Evolutionary conservation across 2,329 filamentous ascomycete species (phyloP).

Genomic region (Ophiostoma sp.): DNA sequence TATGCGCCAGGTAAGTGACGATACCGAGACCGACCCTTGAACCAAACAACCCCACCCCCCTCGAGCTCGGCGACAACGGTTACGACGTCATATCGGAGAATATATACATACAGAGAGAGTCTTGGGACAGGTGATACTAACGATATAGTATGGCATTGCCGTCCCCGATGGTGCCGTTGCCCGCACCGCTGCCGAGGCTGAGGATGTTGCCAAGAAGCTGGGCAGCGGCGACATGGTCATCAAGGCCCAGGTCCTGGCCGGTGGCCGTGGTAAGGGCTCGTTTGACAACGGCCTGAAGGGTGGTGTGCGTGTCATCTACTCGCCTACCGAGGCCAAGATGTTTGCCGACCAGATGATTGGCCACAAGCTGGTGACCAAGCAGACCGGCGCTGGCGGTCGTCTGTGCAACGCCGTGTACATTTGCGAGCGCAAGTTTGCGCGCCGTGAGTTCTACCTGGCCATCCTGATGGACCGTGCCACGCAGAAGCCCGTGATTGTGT

Average conservation of each 20-base stretch:
- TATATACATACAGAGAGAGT: not conserved
- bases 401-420: slow-evolving; percentile 98
- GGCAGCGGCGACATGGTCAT: slow-evolving; percentile 97
- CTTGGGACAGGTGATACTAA: not conserved
- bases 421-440: slow-evolving; percentile 98
- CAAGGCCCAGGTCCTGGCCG: slow-evolving; percentile 97
- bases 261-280: slow-evolving; percentile 93
- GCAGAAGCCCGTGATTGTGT: slow-evolving; percentile 91
- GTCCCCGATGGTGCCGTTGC: slow-evolving; percentile 88
- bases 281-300: slow-evolving; percentile 99
- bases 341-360: slow-evolving; percentile 99
- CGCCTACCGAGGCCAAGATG: slow-evolving; percentile 91
- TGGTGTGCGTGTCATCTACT: slow-evolving; percentile 98
- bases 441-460: slow-evolving; percentile 97
- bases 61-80: not conserved
- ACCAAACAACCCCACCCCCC: not conserved
- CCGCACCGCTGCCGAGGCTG: slow-evolving; percentile 76
- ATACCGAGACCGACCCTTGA: not conserved
- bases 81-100: not conserved
- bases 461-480: slow-evolving; percentile 94
- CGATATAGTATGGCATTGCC: slow-evolving; percentile 78
- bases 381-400: slow-evolving; percentile 88
- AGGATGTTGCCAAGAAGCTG: slow-evolving; percentile 83
- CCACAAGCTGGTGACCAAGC: slow-evolving; percentile 99
- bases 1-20: slow-evolving; percentile 59